Conservation (phyloP, 1,284 basidiomycete species). For the Peniophora sp. region DNA sequence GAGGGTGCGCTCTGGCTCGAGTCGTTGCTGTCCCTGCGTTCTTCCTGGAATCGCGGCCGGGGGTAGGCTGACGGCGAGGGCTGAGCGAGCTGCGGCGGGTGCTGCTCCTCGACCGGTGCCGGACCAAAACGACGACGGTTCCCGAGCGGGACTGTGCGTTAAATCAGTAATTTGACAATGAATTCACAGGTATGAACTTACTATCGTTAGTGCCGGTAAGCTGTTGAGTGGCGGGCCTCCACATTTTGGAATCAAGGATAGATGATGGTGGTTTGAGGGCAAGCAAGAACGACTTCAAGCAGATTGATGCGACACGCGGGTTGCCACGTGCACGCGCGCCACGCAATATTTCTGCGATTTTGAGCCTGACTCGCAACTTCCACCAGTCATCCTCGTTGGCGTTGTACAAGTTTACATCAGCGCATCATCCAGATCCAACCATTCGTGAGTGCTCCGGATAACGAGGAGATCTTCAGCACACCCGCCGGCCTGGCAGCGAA, state of each 20-base stretch:
- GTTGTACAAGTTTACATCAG: too few relatives aligned
- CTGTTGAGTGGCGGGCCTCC: constrained; percentile 80
- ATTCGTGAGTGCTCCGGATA: too few relatives aligned
- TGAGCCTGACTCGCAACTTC: too few relatives aligned
- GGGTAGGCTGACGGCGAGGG: constrained; percentile 80
- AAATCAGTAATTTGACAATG: constrained; percentile 10
- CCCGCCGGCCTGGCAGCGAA: too few relatives aligned
- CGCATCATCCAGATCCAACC: too few relatives aligned
- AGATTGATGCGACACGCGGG: constrained; percentile 11
- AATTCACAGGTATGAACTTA: constrained; percentile 21
- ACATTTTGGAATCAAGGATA: constrained; percentile 47
- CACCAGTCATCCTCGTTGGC: too few relatives aligned
- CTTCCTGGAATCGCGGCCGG: constrained; percentile 47
- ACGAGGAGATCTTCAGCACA: too few relatives aligned
- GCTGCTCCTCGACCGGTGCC: constrained; percentile 65
- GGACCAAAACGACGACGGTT: constrained; percentile 85
- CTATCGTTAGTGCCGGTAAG: constrained; percentile 82
- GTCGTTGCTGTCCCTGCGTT: constrained; percentile 43
- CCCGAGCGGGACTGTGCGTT: constrained; percentile 62
- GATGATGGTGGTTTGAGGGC: constrained; percentile 16
- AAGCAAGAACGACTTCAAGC: constrained; percentile 1
- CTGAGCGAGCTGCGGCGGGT: constrained; percentile 76
- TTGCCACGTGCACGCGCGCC: not conserved
- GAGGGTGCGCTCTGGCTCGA: constrained; percentile 19
- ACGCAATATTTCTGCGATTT: not conserved